Conservation (phyloP, 805 yeast genomes). For the Lipomyces lipofer region DNA sequence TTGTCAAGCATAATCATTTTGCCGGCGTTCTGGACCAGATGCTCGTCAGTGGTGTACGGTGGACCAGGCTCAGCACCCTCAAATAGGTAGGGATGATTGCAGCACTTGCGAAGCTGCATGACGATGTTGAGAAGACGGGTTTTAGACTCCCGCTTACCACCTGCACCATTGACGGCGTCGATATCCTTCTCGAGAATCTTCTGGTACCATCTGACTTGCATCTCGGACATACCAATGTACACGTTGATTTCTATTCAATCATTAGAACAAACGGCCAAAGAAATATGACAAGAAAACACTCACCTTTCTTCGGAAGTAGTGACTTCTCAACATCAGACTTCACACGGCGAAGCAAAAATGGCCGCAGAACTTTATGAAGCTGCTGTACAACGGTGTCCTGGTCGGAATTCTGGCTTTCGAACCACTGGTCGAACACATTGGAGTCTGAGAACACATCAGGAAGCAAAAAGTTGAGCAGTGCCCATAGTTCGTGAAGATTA, state of each 20-base stretch:
- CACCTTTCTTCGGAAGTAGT: constrained; percentile 71
- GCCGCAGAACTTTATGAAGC: constrained; percentile 81
- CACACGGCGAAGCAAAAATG: constrained; percentile 84
- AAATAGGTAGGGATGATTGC: constrained; percentile 94
- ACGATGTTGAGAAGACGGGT: constrained; percentile 89
- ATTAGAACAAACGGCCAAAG: not conserved
- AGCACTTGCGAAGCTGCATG: constrained; percentile 94
- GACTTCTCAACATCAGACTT: constrained; percentile 93
- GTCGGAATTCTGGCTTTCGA: constrained; percentile 55
- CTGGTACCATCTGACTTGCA: constrained; percentile 93
- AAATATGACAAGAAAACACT: not conserved
- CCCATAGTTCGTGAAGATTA: constrained; percentile 95
- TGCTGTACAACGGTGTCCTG: constrained; percentile 87
- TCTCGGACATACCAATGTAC: constrained; percentile 91
- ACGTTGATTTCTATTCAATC: constrained; percentile 63
- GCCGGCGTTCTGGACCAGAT: constrained; percentile 83
- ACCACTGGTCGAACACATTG: constrained; percentile 89
- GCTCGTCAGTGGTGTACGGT: constrained; percentile 94
- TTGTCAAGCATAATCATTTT: constrained; percentile 88
- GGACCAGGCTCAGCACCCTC: constrained; percentile 99
- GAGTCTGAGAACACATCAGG: constrained; percentile 96
- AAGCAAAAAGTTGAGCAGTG: constrained; percentile 78
- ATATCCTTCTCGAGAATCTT: constrained; percentile 86
- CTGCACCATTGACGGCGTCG: constrained; percentile 93
- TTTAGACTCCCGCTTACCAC: constrained; percentile 91